phyloP scores from a whole-genome alignment of 768 basidiomycete species.

The Coprinellus micaceus region DNA sequence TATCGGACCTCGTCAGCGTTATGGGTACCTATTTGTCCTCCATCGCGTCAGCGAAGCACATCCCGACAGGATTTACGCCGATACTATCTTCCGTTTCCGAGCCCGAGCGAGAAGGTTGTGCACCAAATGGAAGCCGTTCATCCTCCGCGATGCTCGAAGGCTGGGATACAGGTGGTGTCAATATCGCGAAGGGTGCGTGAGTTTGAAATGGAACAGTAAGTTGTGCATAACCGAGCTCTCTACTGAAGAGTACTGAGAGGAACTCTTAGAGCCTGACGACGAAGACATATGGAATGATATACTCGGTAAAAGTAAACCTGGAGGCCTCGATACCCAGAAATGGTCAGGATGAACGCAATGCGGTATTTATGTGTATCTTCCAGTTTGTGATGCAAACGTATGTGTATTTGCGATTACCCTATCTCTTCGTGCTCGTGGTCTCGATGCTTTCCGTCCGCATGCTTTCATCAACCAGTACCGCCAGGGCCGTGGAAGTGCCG shows the following conservation, averaged over 20 bases:
- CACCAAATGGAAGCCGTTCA: neutral
- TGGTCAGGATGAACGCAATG: too few relatives aligned
- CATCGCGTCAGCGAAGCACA: neutral
- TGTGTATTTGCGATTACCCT: too few relatives aligned
- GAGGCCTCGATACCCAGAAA: too few relatives aligned
- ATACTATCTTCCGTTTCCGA: neutral
- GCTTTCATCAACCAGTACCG: too few relatives aligned
- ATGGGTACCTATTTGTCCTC: neutral
- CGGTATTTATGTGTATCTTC: too few relatives aligned
- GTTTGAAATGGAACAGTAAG: neutral
- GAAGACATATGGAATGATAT: neutral
- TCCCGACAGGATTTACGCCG: neutral
- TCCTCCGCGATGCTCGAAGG: neutral
- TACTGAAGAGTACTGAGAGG: neutral
- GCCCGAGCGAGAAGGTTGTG: neutral
- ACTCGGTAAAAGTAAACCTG: too few relatives aligned
- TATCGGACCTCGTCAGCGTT: neutral
- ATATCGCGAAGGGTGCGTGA: neutral
- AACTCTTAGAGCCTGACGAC: neutral
- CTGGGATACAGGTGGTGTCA: neutral
- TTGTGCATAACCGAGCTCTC: neutral
- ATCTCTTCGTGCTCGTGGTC: too few relatives aligned
- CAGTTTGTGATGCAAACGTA: too few relatives aligned
- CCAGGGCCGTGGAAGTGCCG: too few relatives aligned
- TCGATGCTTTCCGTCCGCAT: too few relatives aligned